These are phyloP conservation scores for Cornus suecica DNA, from an alignment of 148 eudicot genomes.

Conservation along the genomic window DNA sequence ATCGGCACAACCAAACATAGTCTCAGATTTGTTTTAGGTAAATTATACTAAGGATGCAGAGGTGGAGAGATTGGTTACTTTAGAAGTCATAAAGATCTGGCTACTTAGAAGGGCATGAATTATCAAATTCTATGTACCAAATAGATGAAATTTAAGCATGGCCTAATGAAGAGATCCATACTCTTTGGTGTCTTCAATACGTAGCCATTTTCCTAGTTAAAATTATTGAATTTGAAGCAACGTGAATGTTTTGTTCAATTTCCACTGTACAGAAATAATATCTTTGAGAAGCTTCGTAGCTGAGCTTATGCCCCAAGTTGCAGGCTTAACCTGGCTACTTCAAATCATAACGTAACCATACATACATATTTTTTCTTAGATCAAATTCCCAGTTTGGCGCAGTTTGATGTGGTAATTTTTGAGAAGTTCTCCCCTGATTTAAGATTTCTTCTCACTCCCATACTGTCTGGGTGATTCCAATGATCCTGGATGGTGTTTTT, in stretches of 20 bases:
- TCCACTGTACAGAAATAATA: neutral
- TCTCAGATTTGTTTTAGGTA: neutral
- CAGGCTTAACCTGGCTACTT: neutral
- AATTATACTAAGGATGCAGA: neutral
- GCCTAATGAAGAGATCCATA: neutral
- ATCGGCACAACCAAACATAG: no score
- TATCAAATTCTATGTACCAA: neutral
- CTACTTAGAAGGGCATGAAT: neutral
- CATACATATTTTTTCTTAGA: neutral
- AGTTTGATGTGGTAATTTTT: no score
- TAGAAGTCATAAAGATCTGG: neutral
- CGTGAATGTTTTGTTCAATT: neutral
- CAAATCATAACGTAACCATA: no score
- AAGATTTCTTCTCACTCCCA: neutral
- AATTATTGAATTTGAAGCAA: neutral
- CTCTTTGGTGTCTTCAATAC: neutral
- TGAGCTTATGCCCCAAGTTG: neutral
- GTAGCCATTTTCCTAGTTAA: neutral
- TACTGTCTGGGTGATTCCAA: conserved; percentile 17
- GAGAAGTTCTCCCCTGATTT: neutral
- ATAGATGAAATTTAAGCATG: neutral
- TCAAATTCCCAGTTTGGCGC: neutral
- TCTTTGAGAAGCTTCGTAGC: neutral
- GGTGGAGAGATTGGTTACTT: neutral
- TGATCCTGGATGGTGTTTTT: conserved; percentile 16